Percentiles rank a stretch among this genome's conserved stretches.
Evolutionary conservation across 345 rosid species (phyloP).

Genomic region (Theobroma cacao): DNA sequence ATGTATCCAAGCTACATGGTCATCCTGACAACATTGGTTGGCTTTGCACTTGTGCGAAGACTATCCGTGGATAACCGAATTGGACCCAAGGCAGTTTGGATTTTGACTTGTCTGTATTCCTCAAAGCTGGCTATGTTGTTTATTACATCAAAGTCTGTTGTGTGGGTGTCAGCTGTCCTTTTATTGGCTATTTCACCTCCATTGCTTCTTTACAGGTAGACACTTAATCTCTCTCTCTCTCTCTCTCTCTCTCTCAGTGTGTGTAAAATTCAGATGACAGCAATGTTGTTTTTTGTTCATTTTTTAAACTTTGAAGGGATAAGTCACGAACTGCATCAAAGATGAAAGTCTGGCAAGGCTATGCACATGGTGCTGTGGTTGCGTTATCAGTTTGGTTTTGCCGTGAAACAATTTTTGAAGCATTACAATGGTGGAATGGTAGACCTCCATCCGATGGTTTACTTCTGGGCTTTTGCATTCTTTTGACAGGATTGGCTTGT

Average conservation of each 20-base stretch:
- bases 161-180: conserved; percentile 85
- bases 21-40: conserved; percentile 74
- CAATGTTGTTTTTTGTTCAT: neutral
- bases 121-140: conserved; percentile 93
- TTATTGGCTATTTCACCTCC: conserved; percentile 91
- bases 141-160: conserved; percentile 75
- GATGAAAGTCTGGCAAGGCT: conserved; percentile 99
- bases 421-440: conserved; percentile 95
- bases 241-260: neutral
- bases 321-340: conserved; percentile 74
- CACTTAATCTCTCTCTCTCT: conserved; percentile 5
- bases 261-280: neutral
- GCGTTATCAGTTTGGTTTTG: conserved; percentile 88
- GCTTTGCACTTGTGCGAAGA: conserved; percentile 84
- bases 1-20: conserved; percentile 99
- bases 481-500: conserved; percentile 84
- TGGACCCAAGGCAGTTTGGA: conserved; percentile 85
- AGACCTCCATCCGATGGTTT: conserved; percentile 93
- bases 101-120: conserved; percentile 84
- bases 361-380: conserved; percentile 78
- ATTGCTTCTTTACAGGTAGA: conserved; percentile 86
- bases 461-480: conserved; percentile 85
- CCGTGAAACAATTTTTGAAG: conserved; percentile 97
- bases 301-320: conserved; percentile 57
- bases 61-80: conserved; percentile 70